These are phyloP conservation scores for Neurospora discreta DNA, from an alignment of 495 filamentous ascomycete species.

Conservation along the genomic window DNA sequence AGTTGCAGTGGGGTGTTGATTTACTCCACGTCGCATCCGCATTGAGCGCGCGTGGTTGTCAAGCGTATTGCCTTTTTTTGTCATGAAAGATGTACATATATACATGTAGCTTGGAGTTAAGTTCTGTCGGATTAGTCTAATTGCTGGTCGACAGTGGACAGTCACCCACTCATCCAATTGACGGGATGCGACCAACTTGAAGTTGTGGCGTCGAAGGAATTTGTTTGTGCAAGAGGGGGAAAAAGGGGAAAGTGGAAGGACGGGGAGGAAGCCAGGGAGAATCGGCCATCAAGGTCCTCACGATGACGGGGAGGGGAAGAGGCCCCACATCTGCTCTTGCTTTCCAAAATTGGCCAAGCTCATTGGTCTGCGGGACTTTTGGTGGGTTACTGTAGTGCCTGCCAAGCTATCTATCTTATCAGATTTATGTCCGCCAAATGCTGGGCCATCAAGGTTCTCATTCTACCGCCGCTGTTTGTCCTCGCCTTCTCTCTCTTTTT, in stretches of 20 bases:
- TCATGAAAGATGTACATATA: no score
- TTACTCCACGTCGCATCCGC: not conserved
- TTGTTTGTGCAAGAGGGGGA: not conserved
- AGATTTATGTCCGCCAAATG: slow-evolving; percentile 8
- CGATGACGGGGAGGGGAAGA: not conserved
- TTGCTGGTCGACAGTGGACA: not conserved
- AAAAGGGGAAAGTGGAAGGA: not conserved
- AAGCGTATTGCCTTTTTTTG: not conserved
- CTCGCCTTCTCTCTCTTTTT: not conserved
- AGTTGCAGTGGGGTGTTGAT: not conserved
- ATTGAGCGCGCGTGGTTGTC: not conserved
- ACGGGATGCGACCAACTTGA: not conserved
- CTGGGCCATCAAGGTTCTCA: slow-evolving; percentile 14
- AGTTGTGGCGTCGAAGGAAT: not conserved
- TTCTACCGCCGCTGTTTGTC: not conserved
- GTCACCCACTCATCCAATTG: not conserved
- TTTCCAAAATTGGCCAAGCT: not conserved
- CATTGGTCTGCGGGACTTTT: not conserved
- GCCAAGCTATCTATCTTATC: slow-evolving; percentile 3
- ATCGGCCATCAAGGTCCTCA: not conserved
- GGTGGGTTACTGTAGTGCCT: not conserved
- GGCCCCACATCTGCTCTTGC: not conserved
- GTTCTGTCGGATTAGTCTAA: not conserved
- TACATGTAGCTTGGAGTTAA: not conserved
- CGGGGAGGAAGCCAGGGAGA: no score